Evolutionary conservation across 768 basidiomycete genomes (phyloP).

Genomic region (Hygrocybe coccinea): DNA sequence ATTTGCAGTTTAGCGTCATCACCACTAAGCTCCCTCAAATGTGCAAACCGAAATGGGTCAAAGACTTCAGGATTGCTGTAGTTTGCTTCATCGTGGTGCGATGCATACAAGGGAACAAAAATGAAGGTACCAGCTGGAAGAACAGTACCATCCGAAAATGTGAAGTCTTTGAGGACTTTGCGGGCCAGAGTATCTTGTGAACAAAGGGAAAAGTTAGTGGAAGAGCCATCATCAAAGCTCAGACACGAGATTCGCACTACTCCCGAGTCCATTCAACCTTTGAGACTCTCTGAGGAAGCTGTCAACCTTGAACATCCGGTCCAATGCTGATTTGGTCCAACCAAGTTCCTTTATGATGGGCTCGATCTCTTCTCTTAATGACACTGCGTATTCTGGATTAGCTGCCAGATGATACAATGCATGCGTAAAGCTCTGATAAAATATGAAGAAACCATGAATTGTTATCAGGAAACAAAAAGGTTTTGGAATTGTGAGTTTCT

Average conservation of each 20-base stretch:
- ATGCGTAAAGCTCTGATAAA: conserved; percentile 31
- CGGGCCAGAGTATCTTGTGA: conserved; percentile 28
- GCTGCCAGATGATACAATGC: conserved; percentile 35
- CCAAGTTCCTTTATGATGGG: conserved; percentile 14
- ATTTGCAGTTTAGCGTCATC: conserved; percentile 31
- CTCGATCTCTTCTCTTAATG: conserved; percentile 24
- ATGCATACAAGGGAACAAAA: conserved; percentile 17
- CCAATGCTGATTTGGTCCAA: conserved; percentile 30
- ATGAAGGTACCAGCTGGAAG: conserved; percentile 33
- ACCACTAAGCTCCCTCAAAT: conserved; percentile 27
- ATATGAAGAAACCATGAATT: not conserved
- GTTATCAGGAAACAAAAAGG: not conserved
- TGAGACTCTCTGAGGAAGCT: too few species aligned
- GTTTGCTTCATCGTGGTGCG: conserved; percentile 16
- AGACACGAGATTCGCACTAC: conserved; percentile 13
- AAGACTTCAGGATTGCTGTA: conserved; percentile 32
- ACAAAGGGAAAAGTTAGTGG: not conserved
- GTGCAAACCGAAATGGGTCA: conserved; percentile 41
- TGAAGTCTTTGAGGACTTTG: conserved; percentile 29
- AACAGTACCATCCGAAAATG: conserved; percentile 35
- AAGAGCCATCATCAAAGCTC: not conserved
- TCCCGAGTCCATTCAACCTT: too few species aligned
- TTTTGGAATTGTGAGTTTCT: not conserved
- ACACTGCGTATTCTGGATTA: conserved; percentile 25
- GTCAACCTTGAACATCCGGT: too few species aligned